A percentile compares a stretch with the other conserved stretches of the same genome.
These are phyloP conservation scores for Fraxinus anomala DNA, from an alignment of 257 asterid species.

Conservation along the genomic window DNA sequence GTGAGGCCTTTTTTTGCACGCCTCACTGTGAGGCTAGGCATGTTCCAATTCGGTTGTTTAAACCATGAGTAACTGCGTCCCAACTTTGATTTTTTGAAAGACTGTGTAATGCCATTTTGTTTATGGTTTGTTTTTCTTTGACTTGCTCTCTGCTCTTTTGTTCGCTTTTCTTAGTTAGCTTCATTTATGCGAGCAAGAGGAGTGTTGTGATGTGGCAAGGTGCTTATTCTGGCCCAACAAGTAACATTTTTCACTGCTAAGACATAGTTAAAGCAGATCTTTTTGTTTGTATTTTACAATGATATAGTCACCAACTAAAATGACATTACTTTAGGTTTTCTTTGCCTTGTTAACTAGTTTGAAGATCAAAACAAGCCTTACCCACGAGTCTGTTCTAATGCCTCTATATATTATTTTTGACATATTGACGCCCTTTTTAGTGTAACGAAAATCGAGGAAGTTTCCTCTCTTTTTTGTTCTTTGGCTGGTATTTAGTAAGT, in stretches of 20 bases:
- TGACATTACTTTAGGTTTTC: constrained; percentile 6
- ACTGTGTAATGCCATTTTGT: too few species aligned
- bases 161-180: background rate
- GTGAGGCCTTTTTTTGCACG: too few species aligned
- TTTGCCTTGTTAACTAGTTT: constrained; percentile 23
- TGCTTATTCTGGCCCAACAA: background rate
- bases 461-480: constrained; percentile 6
- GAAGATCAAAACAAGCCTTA: background rate
- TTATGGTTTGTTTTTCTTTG: background rate
- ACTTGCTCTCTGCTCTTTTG: background rate
- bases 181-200: background rate
- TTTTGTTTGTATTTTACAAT: background rate
- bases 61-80: too few species aligned
- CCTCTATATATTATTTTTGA: constrained; percentile 8
- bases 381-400: background rate
- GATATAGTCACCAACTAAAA: background rate
- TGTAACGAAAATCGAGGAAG: background rate
- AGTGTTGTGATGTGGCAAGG: background rate
- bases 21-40: too few species aligned
- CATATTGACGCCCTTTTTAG: constrained; percentile 9
- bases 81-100: too few species aligned
- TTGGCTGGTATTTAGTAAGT: background rate
- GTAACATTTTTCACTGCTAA: background rate
- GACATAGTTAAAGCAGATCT: background rate
- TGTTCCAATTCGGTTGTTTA: too few species aligned